A percentile compares a stretch with the other conserved stretches of the same genome.
phyloP scores from a whole-genome alignment of 2,329 filamentous ascomycete species.

The Cladosporium austrohemisphaericum region DNA sequence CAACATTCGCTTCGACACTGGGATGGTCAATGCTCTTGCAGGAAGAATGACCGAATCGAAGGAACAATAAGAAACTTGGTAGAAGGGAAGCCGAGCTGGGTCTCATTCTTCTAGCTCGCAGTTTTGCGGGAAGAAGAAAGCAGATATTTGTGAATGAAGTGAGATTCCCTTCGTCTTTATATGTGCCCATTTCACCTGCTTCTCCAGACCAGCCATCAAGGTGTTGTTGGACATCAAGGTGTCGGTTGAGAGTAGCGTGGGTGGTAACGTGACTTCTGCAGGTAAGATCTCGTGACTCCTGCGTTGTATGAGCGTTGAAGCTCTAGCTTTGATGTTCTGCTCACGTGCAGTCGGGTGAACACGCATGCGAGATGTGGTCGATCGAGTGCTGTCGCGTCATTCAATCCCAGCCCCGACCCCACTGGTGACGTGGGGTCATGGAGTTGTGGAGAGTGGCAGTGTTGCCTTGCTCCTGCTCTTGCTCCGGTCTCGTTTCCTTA shows the following conservation, averaged over 20 bases:
- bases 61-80: background rate
- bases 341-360: no score
- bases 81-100: background rate
- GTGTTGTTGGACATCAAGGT: constrained; percentile 9
- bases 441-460: constrained; percentile 2
- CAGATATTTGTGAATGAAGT: constrained; percentile 3
- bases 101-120: constrained; percentile 1
- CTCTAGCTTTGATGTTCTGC: background rate
- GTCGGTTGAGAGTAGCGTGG: constrained; percentile 8
- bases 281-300: background rate
- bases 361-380: no score
- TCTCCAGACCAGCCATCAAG: background rate
- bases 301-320: no score
- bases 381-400: constrained; percentile 1
- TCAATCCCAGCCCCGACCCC: no score
- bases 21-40: constrained; percentile 6
- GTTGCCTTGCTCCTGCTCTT: constrained; percentile 2
- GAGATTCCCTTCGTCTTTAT: constrained; percentile 4
- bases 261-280: background rate
- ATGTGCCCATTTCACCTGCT: background rate
- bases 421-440: constrained; percentile 4
- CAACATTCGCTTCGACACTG: constrained; percentile 12
- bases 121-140: background rate
- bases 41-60: background rate
- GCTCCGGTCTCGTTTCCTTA: no score